Evolutionary conservation across 106 monocot genomes (phyloP).

Genomic region (Iris macrosiphon): DNA sequence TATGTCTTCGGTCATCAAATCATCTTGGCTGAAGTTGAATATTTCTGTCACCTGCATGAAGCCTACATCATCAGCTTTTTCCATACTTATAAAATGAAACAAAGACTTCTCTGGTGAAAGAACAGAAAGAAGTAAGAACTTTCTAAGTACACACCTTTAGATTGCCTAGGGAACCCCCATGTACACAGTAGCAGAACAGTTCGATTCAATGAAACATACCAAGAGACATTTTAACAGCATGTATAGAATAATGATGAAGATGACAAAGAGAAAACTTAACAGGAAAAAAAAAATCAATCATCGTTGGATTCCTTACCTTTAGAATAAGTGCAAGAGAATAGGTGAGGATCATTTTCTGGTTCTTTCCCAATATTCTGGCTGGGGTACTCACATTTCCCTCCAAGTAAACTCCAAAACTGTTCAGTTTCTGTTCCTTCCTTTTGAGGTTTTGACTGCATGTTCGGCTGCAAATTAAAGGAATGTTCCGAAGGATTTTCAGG

Average conservation of each 20-base stretch:
- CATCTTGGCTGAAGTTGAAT: constrained; percentile 68
- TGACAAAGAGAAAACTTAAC: not conserved
- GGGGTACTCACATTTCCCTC: constrained; percentile 50
- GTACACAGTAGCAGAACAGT: not conserved
- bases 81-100: too few relatives aligned
- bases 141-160: constrained; percentile 14
- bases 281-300: not conserved
- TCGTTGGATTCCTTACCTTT: constrained; percentile 29
- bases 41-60: constrained; percentile 43
- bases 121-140: not conserved
- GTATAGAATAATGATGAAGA: not conserved
- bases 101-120: too few relatives aligned
- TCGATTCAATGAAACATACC: not conserved
- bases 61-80: too few relatives aligned
- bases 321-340: constrained; percentile 42
- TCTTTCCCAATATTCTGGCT: constrained; percentile 45
- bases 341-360: constrained; percentile 48
- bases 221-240: not conserved
- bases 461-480: constrained; percentile 46
- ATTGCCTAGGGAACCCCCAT: constrained; percentile 1
- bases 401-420: constrained; percentile 58
- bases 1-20: constrained; percentile 60
- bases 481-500: too few relatives aligned
- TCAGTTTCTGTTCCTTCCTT: constrained; percentile 60
- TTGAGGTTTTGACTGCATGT: constrained; percentile 43